phyloP scores from a whole-genome alignment of 352 stramenopile genomes.

The Pythium coloratum region DNA sequence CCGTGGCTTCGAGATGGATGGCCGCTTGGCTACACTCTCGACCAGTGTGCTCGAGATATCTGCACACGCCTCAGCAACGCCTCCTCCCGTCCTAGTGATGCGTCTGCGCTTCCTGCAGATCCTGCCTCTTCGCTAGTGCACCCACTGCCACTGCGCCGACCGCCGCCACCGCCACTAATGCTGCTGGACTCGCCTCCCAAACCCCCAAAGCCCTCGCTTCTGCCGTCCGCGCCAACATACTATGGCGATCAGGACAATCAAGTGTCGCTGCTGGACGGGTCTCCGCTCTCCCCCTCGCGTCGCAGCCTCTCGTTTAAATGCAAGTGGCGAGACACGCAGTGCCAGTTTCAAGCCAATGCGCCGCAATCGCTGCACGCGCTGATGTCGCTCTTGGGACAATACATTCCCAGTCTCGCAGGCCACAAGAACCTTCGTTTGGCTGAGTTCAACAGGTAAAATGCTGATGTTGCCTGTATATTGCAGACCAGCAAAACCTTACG shows the following conservation, averaged over 20 bases:
- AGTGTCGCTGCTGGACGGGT: not conserved
- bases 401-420: constrained; percentile 38
- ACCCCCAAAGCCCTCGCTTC: constrained; percentile 15
- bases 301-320: constrained; percentile 53
- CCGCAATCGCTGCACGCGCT: constrained; percentile 36
- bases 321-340: constrained; percentile 56
- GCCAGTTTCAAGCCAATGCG: constrained; percentile 41
- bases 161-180: constrained; percentile 18
- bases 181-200: constrained; percentile 17
- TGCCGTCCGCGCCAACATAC: constrained; percentile 39
- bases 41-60: constrained; percentile 48
- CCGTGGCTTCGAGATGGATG: constrained; percentile 59
- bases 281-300: constrained; percentile 7
- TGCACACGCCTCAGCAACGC: constrained; percentile 27
- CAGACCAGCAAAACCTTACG: not conserved
- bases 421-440: constrained; percentile 7
- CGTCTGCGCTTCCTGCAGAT: not conserved
- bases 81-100: not conserved
- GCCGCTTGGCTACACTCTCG: constrained; percentile 52
- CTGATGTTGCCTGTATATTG: not conserved
- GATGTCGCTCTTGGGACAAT: constrained; percentile 31
- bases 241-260: not conserved
- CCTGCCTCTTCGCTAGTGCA: constrained; percentile 3
- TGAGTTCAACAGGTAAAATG: constrained; percentile 26
- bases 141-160: constrained; percentile 8